These are phyloP conservation scores for Petunia hybrid DNA, from an alignment of 305 asterid genomes.

Conservation along the genomic window DNA sequence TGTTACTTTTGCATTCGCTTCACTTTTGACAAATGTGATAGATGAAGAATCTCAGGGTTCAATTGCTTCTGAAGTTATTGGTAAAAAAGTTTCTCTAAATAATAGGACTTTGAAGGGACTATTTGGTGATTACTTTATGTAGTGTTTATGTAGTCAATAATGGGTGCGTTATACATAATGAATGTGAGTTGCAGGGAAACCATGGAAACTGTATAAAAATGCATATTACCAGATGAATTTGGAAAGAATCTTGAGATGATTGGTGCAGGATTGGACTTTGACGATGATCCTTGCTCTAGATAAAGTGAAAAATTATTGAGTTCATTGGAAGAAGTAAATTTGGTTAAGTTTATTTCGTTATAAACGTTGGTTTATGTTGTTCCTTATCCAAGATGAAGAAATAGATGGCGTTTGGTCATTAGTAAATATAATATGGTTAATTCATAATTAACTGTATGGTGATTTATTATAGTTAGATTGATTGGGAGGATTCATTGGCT, in stretches of 20 bases:
- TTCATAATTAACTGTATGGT: too few relatives aligned
- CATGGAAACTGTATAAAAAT: slow-evolving; percentile 36
- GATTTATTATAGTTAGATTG: too few relatives aligned
- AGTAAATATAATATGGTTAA: too few relatives aligned
- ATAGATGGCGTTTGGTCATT: too few relatives aligned
- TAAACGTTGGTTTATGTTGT: too few relatives aligned
- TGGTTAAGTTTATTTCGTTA: too few relatives aligned
- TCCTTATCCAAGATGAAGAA: too few relatives aligned
- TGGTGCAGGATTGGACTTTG: slow-evolving; percentile 18
- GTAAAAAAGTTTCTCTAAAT: slow-evolving; percentile 43
- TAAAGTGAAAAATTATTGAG: too few relatives aligned
- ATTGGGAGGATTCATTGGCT: too few relatives aligned
- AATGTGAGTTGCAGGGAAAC: slow-evolving; percentile 41
- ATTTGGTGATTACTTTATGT: slow-evolving; percentile 29
- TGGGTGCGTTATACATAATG: slow-evolving; percentile 42
- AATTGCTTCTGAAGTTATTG: slow-evolving; percentile 45
- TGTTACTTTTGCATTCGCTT: slow-evolving; percentile 34
- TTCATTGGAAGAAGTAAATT: too few relatives aligned
- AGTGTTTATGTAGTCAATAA: slow-evolving; percentile 37
- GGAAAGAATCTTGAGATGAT: slow-evolving; percentile 34
- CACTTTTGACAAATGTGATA: slow-evolving; percentile 31
- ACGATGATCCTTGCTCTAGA: too few relatives aligned
- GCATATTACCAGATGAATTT: slow-evolving; percentile 36
- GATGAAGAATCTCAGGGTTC: slow-evolving; percentile 57
- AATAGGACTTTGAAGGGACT: slow-evolving; percentile 32